phyloP scores from a whole-genome alignment of 2,329 filamentous ascomycete species.

The Albophoma yamanashiensis region DNA sequence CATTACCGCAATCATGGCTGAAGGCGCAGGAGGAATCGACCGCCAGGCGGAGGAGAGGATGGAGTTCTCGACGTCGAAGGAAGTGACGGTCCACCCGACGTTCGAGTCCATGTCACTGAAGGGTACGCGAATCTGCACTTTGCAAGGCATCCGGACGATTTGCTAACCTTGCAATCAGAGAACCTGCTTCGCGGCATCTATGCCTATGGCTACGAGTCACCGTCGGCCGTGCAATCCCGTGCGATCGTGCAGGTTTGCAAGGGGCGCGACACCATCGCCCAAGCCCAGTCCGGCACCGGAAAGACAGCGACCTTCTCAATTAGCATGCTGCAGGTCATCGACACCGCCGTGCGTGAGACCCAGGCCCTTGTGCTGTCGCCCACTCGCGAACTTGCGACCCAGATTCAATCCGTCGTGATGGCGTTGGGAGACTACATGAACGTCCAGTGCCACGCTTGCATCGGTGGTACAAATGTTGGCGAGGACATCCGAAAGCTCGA shows the following conservation, averaged over 20 bases:
- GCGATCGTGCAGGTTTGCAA: constrained; percentile 99
- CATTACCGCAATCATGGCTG: constrained; percentile 59
- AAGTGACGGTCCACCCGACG: constrained; percentile 89
- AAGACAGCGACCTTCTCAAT: constrained; percentile 97
- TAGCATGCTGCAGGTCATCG: constrained; percentile 91
- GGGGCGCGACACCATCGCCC: constrained; percentile 95
- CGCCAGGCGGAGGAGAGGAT: constrained; percentile 91
- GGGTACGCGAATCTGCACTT: constrained; percentile 29
- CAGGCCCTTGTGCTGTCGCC: constrained; percentile 94
- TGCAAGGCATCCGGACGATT: too few relatives aligned
- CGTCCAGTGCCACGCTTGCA: constrained; percentile 96
- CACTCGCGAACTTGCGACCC: constrained; percentile 90
- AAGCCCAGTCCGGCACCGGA: constrained; percentile 93
- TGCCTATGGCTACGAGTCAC: constrained; percentile 96
- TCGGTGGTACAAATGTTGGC: constrained; percentile 94
- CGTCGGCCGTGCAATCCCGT: constrained; percentile 93
- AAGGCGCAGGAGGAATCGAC: constrained; percentile 66
- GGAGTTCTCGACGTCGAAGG: constrained; percentile 97
- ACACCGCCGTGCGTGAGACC: constrained; percentile 83
- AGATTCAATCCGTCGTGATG: constrained; percentile 98
- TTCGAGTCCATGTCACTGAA: constrained; percentile 97
- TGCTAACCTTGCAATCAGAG: constrained; percentile 38
- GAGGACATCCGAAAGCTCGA: constrained; percentile 97
- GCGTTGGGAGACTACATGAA: constrained; percentile 99
- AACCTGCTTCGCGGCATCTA: constrained; percentile 95